Evolutionary conservation across 2,329 filamentous ascomycete species (phyloP), one percentile per base, ranked within the genome.

Genomic region (Zopfia rhizophila): DNA sequence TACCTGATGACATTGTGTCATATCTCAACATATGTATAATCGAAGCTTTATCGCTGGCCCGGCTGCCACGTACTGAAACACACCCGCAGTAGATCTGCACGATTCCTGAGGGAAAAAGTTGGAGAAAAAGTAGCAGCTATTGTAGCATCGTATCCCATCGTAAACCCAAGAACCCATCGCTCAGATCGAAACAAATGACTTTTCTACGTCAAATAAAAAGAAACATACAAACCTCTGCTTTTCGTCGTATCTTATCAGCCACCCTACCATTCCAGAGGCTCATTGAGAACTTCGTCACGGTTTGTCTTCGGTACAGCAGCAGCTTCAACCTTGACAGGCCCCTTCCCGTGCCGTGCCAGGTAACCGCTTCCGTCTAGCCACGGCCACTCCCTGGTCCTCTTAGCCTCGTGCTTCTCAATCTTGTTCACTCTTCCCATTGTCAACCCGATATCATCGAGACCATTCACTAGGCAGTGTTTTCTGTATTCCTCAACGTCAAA

Each of bases 401-500:
- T 87, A 61, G 78, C 77, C 83, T 97, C 93, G 65, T 94, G 96
- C 49, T 81, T 82, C 46, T 82, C 77, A 68, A 97, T 97, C 81
- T 96, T 91, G 52, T 91, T 88, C 55, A 94, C 91, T 75, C 90
- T 83, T 76, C 95, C 90, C 81, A 97, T 90, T 5, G 93, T 97
- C 55, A 97, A 77, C 24, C 93, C 93, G 64, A 97, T 97, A 62
- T 97, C 94, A 69, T 97, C 93, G 7, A 97, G 84, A 0, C 93
- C 93, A 68, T 97, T 96, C 63, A 96, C 74, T 38, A 97, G 77
- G 73, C 93, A 97, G 76, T 97, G 91, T 77, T 95, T 96, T 69
- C 91, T 81, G 80, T 97, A 97, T 75, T 89, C 85, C 69, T 97
- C 93, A 5, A 96, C 89, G 1, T 96, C 88, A 66, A 97, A 97